A percentile compares a stretch with the other conserved stretches of the same genome.
Conservation (phyloP, 768 basidiomycete species). For the Collybia nuda region DNA sequence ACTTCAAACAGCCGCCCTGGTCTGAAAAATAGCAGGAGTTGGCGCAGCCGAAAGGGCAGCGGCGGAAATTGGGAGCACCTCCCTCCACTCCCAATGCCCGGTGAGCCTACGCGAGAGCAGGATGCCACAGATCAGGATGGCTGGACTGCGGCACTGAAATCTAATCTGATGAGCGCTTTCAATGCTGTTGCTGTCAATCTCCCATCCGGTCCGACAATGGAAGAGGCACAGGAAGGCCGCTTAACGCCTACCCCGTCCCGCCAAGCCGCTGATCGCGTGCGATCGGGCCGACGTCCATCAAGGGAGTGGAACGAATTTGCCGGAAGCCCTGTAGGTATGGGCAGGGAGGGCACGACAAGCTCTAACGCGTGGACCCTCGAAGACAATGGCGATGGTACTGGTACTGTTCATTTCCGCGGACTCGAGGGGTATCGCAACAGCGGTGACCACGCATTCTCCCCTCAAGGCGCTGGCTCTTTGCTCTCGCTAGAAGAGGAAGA, state of each 20-base stretch:
- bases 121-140: slow-evolving; percentile 19
- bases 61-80: slow-evolving; percentile 11
- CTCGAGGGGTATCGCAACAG: slow-evolving; percentile 12
- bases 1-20: neutral
- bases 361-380: slow-evolving; percentile 39
- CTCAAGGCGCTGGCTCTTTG: neutral
- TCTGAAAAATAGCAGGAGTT: neutral
- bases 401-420: slow-evolving; percentile 35
- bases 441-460: slow-evolving; percentile 7
- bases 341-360: slow-evolving; percentile 4
- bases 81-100: slow-evolving; percentile 27
- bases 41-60: neutral
- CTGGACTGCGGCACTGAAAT: slow-evolving; percentile 43
- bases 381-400: slow-evolving; percentile 35
- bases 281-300: slow-evolving; percentile 11
- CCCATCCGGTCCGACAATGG: slow-evolving; percentile 12
- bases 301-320: too few species aligned
- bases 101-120: slow-evolving; percentile 9
- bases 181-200: slow-evolving; percentile 48
- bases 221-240: slow-evolving; percentile 16
- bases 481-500: neutral
- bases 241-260: slow-evolving; percentile 22
- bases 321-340: neutral
- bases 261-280: slow-evolving; percentile 10
- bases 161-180: slow-evolving; percentile 47